A percentile compares a stretch with the other conserved stretches of the same genome.
Conservation (phyloP, 2,329 filamentous ascomycete species). For the Fusarium sp. region DNA sequence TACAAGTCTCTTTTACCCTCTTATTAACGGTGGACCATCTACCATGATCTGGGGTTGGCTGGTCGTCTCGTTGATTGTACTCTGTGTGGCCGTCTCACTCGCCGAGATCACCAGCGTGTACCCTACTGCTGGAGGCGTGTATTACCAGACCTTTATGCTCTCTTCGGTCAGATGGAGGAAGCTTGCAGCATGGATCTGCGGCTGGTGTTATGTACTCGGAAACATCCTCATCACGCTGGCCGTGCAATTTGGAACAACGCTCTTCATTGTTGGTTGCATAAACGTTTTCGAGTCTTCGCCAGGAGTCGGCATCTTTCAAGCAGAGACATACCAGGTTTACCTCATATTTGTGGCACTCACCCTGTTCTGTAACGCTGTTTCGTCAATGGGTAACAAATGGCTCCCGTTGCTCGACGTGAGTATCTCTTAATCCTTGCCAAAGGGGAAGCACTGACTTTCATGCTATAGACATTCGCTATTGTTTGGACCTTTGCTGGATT, state of each 20-base stretch:
- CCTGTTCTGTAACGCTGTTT: constrained; percentile 74
- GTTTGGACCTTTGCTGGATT: constrained; percentile 82
- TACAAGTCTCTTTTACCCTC: constrained; percentile 7
- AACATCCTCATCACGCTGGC: constrained; percentile 80
- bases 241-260: constrained; percentile 77
- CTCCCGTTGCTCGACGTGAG: constrained; percentile 73
- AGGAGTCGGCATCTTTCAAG: constrained; percentile 66
- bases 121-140: constrained; percentile 64
- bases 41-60: constrained; percentile 31
- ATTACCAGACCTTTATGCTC: constrained; percentile 85
- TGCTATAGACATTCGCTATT: constrained; percentile 71
- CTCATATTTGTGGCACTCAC: constrained; percentile 81
- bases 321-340: constrained; percentile 66
- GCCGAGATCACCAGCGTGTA: constrained; percentile 29
- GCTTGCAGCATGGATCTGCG: constrained; percentile 78
- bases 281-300: constrained; percentile 66
- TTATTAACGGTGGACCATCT: constrained; percentile 13
- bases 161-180: constrained; percentile 72
- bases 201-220: constrained; percentile 74
- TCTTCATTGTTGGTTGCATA: constrained; percentile 77
- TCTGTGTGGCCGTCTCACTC: constrained; percentile 24
- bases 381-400: constrained; percentile 76
- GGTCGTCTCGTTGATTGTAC: constrained; percentile 21
- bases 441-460: too few species aligned
- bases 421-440: too few species aligned